Percentiles rank a stretch among this genome's conserved stretches.
phyloP scores from a whole-genome alignment of 345 rosid genomes.

The Turnera subulata region DNA sequence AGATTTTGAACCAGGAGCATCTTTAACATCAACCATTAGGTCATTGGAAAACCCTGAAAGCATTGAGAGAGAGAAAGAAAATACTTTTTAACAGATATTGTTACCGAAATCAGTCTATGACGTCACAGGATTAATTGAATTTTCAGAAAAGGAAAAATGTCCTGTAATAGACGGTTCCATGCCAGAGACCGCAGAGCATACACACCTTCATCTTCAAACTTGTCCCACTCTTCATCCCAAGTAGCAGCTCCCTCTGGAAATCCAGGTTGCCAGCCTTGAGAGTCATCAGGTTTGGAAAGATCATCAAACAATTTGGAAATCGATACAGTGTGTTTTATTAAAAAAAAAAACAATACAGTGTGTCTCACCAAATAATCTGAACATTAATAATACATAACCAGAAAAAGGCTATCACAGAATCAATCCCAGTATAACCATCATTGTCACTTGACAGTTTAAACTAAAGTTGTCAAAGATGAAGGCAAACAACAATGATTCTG shows the following conservation, averaged over 20 bases:
- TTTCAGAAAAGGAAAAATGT: conserved; percentile 2
- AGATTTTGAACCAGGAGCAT: conserved; percentile 31
- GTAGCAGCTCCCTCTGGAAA: conserved; percentile 75
- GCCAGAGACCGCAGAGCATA: conserved; percentile 11
- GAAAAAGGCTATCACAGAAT: too few relatives aligned
- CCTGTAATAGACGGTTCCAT: conserved; percentile 2
- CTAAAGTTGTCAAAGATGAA: too few relatives aligned
- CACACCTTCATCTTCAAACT: conserved; percentile 97
- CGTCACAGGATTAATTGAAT: conserved; percentile 5
- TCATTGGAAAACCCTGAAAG: conserved; percentile 83
- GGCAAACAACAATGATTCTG: too few relatives aligned
- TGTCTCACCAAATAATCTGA: background rate
- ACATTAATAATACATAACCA: background rate
- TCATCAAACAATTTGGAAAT: background rate
- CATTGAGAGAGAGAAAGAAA: conserved; percentile 10
- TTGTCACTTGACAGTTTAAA: too few relatives aligned
- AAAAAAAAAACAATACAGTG: background rate
- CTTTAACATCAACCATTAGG: conserved; percentile 51
- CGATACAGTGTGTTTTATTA: background rate
- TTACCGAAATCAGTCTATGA: conserved; percentile 1
- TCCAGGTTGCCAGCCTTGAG: conserved; percentile 96
- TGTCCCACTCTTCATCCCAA: conserved; percentile 99
- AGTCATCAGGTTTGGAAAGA: conserved; percentile 2
- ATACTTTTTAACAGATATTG: background rate
- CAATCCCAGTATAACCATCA: too few relatives aligned